phyloP scores from a whole-genome alignment of 345 rosid genomes.

The Aquilaria yunnanensis region DNA sequence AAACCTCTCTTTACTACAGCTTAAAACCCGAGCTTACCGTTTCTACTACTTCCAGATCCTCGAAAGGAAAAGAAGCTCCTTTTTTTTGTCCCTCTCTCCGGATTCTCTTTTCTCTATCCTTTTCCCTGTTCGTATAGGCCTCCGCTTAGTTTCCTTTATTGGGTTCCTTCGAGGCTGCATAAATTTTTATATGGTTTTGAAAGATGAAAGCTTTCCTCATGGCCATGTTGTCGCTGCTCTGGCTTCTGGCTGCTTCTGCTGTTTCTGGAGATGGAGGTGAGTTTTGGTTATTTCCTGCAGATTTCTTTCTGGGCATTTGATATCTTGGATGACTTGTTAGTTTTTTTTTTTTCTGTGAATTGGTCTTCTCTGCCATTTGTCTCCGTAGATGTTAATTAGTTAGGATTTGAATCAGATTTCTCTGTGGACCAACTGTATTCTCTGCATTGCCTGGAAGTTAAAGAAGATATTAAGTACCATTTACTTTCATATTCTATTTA shows the following conservation, averaged over 20 bases:
- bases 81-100: slow-evolving; percentile 13
- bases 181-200: slow-evolving; percentile 21
- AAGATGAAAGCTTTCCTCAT: slow-evolving; percentile 20
- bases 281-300: neutral
- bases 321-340: neutral
- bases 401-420: too few species aligned
- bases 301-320: neutral
- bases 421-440: too few species aligned
- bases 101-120: neutral
- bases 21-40: neutral
- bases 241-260: slow-evolving; percentile 19
- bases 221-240: slow-evolving; percentile 27
- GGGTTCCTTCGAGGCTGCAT: neutral
- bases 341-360: neutral
- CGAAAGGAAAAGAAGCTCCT: slow-evolving; percentile 29
- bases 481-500: slow-evolving; percentile 1
- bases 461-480: too few species aligned
- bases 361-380: slow-evolving; percentile 1
- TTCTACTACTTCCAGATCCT: slow-evolving; percentile 16
- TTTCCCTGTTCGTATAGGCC: neutral
- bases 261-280: slow-evolving; percentile 42
- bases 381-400: too few species aligned
- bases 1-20: neutral
- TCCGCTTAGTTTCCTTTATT: neutral
- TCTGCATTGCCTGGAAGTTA: too few species aligned